phyloP scores from a whole-genome alignment of 805 yeast species.

The Sungouiella thailandica region DNA sequence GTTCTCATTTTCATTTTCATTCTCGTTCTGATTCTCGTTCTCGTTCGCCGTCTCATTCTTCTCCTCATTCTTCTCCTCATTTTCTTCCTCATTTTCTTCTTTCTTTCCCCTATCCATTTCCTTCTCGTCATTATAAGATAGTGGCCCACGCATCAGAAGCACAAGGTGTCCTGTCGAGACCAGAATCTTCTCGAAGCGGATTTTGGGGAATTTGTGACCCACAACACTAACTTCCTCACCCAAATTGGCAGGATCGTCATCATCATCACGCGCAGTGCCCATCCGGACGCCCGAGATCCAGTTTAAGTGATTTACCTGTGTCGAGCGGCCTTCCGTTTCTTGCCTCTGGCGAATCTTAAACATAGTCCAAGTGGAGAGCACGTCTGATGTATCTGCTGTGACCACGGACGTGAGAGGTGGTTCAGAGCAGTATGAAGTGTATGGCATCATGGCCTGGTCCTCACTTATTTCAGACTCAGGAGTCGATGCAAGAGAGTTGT shows the following conservation, averaged over 20 bases:
- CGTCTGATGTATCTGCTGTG: too few relatives aligned
- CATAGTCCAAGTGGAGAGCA: slow-evolving; percentile 31
- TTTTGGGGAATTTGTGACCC: slow-evolving; percentile 84
- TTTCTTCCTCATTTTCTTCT: too few relatives aligned
- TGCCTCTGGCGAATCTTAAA: slow-evolving; percentile 34
- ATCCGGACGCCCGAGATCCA: slow-evolving; percentile 94
- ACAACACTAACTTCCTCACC: slow-evolving; percentile 90
- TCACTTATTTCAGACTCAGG: slow-evolving; percentile 8
- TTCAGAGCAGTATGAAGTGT: too few relatives aligned
- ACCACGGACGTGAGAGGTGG: too few relatives aligned
- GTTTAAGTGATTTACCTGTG: slow-evolving; percentile 62
- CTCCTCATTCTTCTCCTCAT: too few relatives aligned
- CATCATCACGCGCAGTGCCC: slow-evolving; percentile 40
- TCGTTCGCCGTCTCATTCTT: too few relatives aligned
- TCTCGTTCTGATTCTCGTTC: too few relatives aligned
- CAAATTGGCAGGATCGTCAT: slow-evolving; percentile 51
- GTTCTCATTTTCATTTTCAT: too few relatives aligned
- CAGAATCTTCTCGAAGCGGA: slow-evolving; percentile 80
- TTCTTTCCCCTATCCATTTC: too few relatives aligned
- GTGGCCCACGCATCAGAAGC: slow-evolving; percentile 70
- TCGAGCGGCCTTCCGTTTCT: slow-evolving; percentile 29
- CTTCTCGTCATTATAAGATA: too few relatives aligned
- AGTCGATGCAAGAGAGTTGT: too few relatives aligned
- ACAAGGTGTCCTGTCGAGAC: slow-evolving; percentile 80
- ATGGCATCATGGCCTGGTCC: too few relatives aligned